phyloP scores from a whole-genome alignment of 208 protist species.

The Trypanosoma mega region DNA sequence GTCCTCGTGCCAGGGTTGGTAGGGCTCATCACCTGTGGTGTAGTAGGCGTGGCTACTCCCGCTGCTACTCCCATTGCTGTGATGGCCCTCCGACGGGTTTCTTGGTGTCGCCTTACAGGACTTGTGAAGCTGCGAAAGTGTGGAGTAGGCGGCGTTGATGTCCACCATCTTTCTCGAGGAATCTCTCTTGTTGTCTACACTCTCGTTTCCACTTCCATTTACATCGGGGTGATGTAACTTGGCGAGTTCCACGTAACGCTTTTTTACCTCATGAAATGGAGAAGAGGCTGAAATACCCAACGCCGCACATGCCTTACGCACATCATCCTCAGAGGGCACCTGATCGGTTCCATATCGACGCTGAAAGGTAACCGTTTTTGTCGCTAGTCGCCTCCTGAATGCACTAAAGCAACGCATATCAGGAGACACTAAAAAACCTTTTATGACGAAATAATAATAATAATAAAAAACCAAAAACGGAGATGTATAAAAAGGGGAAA shows the following conservation, averaged over 20 bases:
- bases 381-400: constrained; percentile 1
- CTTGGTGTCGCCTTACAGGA: constrained; percentile 35
- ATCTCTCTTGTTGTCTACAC: neutral
- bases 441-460: constrained; percentile 7
- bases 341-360: constrained; percentile 12
- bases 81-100: neutral
- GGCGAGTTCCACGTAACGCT: constrained; percentile 75
- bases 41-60: constrained; percentile 45
- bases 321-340: constrained; percentile 71
- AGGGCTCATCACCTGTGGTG: constrained; percentile 35
- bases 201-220: constrained; percentile 22
- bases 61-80: constrained; percentile 1
- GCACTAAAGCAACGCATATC: constrained; percentile 19
- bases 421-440: neutral
- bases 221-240: constrained; percentile 91
- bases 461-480: neutral
- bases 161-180: constrained; percentile 67
- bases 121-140: constrained; percentile 71
- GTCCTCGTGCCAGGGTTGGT: constrained; percentile 85
- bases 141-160: constrained; percentile 86
- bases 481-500: neutral
- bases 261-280: constrained; percentile 72
- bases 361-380: constrained; percentile 15
- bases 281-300: constrained; percentile 54
- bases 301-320: constrained; percentile 65